A percentile compares a stretch with the other conserved stretches of the same genome.
Conservation (phyloP, 495 filamentous ascomycete genomes). For the Neurospora sp. region DNA sequence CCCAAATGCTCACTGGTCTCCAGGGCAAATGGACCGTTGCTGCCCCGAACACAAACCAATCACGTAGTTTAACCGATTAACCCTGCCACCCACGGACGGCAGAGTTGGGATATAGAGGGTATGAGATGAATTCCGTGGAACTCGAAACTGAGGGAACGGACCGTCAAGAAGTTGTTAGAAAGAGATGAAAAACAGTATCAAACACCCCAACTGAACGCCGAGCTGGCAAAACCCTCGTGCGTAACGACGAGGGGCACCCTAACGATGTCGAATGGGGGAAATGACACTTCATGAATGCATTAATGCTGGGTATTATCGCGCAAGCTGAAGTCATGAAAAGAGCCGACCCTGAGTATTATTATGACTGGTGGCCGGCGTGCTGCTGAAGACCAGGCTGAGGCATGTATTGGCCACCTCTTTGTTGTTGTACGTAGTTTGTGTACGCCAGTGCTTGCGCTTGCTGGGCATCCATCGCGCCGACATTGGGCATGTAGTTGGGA, state of each 20-base stretch:
- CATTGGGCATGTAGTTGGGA: slow-evolving; percentile 39
- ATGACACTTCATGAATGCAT: slow-evolving; percentile 38
- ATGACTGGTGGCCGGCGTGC: slow-evolving; percentile 45
- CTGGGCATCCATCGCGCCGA: slow-evolving; percentile 41
- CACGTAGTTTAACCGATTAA: background rate
- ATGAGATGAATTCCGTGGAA: slow-evolving; percentile 9
- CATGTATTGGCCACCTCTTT: slow-evolving; percentile 41
- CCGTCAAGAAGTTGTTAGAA: slow-evolving; percentile 11
- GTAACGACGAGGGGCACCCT: slow-evolving; percentile 10
- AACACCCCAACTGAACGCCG: slow-evolving; percentile 20
- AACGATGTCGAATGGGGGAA: slow-evolving; percentile 20
- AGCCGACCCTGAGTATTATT: slow-evolving; percentile 11
- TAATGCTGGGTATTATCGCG: slow-evolving; percentile 41
- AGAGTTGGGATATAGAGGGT: background rate
- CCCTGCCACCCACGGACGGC: background rate
- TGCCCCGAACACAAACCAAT: background rate
- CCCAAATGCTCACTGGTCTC: background rate
- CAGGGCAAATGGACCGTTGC: background rate
- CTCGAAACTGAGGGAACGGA: slow-evolving; percentile 5
- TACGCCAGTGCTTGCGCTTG: slow-evolving; percentile 52
- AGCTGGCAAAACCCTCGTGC: slow-evolving; percentile 13
- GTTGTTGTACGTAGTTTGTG: slow-evolving; percentile 48
- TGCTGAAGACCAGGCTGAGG: slow-evolving; percentile 45
- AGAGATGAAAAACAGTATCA: slow-evolving; percentile 20
- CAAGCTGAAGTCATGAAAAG: slow-evolving; percentile 22